These are phyloP conservation scores for Agarophyton chilense DNA, from an alignment of 23 red algal species.

Conservation along the genomic window DNA sequence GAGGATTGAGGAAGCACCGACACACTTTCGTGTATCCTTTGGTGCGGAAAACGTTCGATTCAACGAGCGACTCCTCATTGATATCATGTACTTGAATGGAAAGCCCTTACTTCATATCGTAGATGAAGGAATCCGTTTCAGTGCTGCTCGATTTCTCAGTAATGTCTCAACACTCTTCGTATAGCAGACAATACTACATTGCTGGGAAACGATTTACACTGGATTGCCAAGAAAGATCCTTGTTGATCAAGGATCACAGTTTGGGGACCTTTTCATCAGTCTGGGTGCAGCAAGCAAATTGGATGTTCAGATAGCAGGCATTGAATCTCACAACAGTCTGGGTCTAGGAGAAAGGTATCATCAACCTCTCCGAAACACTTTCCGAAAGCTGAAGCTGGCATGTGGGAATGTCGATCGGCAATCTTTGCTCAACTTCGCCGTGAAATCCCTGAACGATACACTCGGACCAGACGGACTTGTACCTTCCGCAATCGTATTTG, in stretches of 20 bases:
- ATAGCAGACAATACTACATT: neutral
- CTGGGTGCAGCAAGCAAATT: neutral
- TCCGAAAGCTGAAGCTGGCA: constrained; percentile 10
- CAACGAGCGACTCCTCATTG: constrained; percentile 35
- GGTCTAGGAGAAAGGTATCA: constrained; percentile 5
- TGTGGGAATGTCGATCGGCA: neutral
- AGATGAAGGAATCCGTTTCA: constrained; percentile 10
- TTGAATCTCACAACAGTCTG: constrained; percentile 10
- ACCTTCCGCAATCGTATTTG: constrained; percentile 36
- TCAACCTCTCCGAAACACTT: neutral
- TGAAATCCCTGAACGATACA: constrained; percentile 30
- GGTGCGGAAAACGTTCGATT: neutral
- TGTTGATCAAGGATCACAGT: neutral
- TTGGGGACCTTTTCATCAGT: neutral
- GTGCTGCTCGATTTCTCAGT: neutral
- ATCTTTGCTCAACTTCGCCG: neutral
- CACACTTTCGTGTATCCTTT: constrained; percentile 45
- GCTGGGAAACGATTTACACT: no score
- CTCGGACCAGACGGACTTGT: constrained; percentile 14
- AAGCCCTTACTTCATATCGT: constrained; percentile 32
- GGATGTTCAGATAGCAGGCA: neutral
- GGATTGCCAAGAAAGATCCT: neutral
- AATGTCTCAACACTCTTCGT: neutral
- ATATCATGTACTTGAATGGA: constrained; percentile 40
- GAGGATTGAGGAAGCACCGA: neutral